Evolutionary conservation across 257 asterid species (phyloP).

Genomic region (Solanum gandarillasii): DNA sequence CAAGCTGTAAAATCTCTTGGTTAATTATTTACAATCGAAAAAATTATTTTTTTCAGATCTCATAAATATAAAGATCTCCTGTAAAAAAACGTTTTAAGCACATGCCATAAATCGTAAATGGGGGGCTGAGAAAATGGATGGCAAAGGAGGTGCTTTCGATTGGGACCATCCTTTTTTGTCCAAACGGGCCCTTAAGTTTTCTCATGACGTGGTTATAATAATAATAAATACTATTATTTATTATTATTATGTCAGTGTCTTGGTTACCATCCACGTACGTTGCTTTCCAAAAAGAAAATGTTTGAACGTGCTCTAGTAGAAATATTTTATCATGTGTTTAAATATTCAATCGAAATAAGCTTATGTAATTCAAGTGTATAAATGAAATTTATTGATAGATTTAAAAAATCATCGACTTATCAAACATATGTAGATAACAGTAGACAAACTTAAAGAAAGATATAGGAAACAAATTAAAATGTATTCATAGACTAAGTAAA

Average conservation of each 20-base stretch:
- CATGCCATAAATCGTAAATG: not conserved
- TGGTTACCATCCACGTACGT: not conserved
- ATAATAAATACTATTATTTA: too few relatives aligned
- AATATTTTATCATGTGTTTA: not conserved
- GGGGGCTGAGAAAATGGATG: not conserved
- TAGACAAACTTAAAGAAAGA: not conserved
- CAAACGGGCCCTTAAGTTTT: not conserved
- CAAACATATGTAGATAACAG: too few relatives aligned
- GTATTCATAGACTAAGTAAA: not conserved
- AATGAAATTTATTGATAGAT: too few relatives aligned
- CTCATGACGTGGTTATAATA: not conserved
- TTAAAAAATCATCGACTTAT: not conserved
- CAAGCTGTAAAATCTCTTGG: not conserved
- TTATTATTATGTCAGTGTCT: not conserved
- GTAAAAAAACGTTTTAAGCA: not conserved
- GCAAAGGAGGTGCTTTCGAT: not conserved
- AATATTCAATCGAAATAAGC: too few relatives aligned
- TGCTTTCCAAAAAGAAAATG: not conserved
- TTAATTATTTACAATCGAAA: not conserved
- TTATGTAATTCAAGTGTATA: too few relatives aligned
- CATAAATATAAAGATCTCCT: not conserved
- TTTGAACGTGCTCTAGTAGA: fast-evolving
- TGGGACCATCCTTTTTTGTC: not conserved
- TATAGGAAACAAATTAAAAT: not conserved
- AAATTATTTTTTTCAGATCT: not conserved